phyloP scores from a whole-genome alignment of 345 rosid species.

The Euphorbia peplus region DNA sequence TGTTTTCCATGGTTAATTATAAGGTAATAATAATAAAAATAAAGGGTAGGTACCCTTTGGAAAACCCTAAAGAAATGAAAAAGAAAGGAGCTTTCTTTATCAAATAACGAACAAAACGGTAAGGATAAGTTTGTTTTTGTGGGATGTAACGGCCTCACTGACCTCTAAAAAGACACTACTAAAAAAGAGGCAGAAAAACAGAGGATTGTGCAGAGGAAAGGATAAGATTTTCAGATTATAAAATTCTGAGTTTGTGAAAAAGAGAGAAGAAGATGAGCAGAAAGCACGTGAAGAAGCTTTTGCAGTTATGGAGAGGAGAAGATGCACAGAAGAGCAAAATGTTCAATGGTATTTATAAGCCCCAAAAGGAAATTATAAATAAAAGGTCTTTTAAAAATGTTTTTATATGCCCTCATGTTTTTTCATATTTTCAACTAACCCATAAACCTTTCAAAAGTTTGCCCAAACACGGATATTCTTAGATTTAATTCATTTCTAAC shows the following conservation, averaged over 20 bases:
- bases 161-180: constrained; percentile 12
- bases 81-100: constrained; percentile 19
- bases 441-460: no score
- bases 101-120: constrained; percentile 45
- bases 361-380: constrained; percentile 13
- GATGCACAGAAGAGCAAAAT: background rate
- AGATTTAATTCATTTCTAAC: no score
- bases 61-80: no score
- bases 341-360: constrained; percentile 36
- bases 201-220: constrained; percentile 1
- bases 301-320: constrained; percentile 15
- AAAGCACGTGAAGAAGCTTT: constrained; percentile 38
- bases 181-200: constrained; percentile 7
- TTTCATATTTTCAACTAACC: no score
- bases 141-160: constrained; percentile 26
- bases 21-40: no score
- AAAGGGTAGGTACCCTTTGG: no score
- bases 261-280: constrained; percentile 1
- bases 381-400: no score
- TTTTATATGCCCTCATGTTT: no score
- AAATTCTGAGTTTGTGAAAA: background rate
- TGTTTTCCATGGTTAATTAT: constrained; percentile 32
- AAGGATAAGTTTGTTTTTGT: constrained; percentile 4
- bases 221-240: constrained; percentile 45
- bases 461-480: no score